These are phyloP conservation scores for Tetrapisispora nanseiensis DNA, from an alignment of 805 yeast species.

Conservation along the genomic window DNA sequence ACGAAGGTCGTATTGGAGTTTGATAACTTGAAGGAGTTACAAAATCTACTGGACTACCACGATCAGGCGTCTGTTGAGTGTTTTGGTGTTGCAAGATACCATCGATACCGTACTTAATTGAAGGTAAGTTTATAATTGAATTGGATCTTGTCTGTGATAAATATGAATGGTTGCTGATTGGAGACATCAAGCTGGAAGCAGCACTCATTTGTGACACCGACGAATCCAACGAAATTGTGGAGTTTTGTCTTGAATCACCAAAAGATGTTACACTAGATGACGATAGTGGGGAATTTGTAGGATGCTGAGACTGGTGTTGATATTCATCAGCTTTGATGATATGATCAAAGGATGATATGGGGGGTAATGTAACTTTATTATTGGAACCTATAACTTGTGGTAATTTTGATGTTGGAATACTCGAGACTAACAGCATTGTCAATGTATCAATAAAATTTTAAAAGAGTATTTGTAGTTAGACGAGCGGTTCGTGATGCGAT, in stretches of 20 bases:
- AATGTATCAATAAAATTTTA: not conserved
- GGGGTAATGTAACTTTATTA: conserved; percentile 4
- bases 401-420: not conserved
- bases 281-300: not conserved
- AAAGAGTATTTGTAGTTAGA: too few relatives aligned
- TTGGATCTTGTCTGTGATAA: not conserved
- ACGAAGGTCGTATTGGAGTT: not conserved
- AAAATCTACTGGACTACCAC: not conserved
- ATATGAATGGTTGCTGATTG: not conserved
- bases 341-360: conserved; percentile 15
- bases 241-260: not conserved
- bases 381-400: not conserved
- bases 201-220: not conserved
- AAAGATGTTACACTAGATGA: not conserved
- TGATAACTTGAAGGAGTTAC: not conserved
- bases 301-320: conserved; percentile 4
- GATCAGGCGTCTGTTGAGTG: not conserved
- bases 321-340: conserved; percentile 15
- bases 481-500: too few relatives aligned
- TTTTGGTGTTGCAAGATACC: not conserved
- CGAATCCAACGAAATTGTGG: not conserved
- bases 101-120: not conserved
- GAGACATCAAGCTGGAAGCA: not conserved
- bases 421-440: not conserved
- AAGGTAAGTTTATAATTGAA: not conserved